A percentile compares a stretch with the other conserved stretches of the same genome.
phyloP scores from a whole-genome alignment of 1,284 basidiomycete species.

The Vanrija pseudolonga region DNA sequence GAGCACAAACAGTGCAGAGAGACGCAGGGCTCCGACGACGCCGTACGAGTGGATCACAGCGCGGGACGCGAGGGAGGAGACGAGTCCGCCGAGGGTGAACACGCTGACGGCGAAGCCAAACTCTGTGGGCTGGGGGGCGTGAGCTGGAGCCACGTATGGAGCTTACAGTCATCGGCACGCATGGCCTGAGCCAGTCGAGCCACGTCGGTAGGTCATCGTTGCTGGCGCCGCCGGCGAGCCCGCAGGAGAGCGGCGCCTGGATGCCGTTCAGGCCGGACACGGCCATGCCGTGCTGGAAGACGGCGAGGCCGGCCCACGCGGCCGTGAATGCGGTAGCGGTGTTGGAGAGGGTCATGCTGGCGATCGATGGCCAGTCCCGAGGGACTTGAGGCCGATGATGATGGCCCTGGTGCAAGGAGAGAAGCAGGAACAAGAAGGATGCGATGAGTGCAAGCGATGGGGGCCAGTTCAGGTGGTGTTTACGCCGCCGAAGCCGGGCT shows the following conservation, averaged over 20 bases:
- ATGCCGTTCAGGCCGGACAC: slow-evolving; percentile 43
- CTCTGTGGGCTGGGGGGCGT: slow-evolving; percentile 19
- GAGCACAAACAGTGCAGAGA: slow-evolving; percentile 20
- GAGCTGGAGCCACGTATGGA: accelerated
- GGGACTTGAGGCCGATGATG: slow-evolving; percentile 13
- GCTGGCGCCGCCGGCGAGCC: background rate
- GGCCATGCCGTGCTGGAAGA: slow-evolving; percentile 39
- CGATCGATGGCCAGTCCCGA: slow-evolving; percentile 8
- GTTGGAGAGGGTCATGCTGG: background rate
- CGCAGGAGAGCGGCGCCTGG: slow-evolving; percentile 33
- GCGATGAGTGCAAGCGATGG: too few species aligned
- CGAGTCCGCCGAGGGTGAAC: slow-evolving; percentile 51
- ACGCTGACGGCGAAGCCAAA: slow-evolving; percentile 50
- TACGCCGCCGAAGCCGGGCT: too few species aligned
- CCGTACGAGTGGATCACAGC: slow-evolving; percentile 20
- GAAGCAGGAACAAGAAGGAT: background rate
- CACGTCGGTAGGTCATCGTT: background rate
- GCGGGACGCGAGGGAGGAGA: slow-evolving; percentile 34
- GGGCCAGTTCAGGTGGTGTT: too few species aligned
- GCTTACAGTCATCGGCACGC: slow-evolving; percentile 33
- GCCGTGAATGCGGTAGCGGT: slow-evolving; percentile 25
- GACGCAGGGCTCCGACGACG: slow-evolving; percentile 25
- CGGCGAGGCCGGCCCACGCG: slow-evolving; percentile 37
- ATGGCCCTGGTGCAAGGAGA: slow-evolving; percentile 12
- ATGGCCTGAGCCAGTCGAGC: slow-evolving; percentile 16